Evolutionary conservation across 306 rosid genomes (phyloP), one percentile per base, ranked within the genome.

Genomic region (Acacia acuminata): DNA sequence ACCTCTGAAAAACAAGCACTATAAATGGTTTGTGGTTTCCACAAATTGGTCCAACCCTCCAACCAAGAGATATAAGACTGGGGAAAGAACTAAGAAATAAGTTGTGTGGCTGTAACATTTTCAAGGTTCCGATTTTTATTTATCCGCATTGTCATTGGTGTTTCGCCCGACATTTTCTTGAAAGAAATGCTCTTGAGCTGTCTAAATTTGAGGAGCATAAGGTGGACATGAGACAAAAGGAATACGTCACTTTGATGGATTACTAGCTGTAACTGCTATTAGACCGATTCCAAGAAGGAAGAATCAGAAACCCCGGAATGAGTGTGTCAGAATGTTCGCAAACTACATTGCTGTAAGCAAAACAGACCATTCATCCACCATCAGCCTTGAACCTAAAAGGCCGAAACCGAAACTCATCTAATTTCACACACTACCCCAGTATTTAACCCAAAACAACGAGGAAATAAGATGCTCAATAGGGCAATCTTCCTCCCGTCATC

Each of bases 251-350:
- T 15, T 34, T 0, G 14, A 30, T 27, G 70, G 70, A 64, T 64
- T 14, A 30, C 15, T 25, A 63, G 68, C 68, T 27, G 70, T 36
- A 38, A 24, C 40, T 40, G 25, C 58, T 34, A 51, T 38, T 64
- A 60, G 60, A 68, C 70, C 25, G 51, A 53, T 27, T 82, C 69
- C 77, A 56, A 7, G 67, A 64, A 58, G 56, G 15, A 48, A 67
- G 74, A 51, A 44, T 40, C 14, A 71, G 25, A 75, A 75, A 61
- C 9, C 58, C 77, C 63, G 27, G 79, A 82, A 51, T 70, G 71
- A 42, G 34, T 16, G 20, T 15, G 58, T 10, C 47, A 45, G 12
- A 66, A 71, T 32, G 43, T 47, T 66, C 56, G n/a, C 65, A 80
- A 69, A 53, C 61, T 7, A 36, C 30, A 47, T 71, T 64, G 36